phyloP scores from a whole-genome alignment of 176 grass and related monocot genomes.

The Leersia perrieri region DNA sequence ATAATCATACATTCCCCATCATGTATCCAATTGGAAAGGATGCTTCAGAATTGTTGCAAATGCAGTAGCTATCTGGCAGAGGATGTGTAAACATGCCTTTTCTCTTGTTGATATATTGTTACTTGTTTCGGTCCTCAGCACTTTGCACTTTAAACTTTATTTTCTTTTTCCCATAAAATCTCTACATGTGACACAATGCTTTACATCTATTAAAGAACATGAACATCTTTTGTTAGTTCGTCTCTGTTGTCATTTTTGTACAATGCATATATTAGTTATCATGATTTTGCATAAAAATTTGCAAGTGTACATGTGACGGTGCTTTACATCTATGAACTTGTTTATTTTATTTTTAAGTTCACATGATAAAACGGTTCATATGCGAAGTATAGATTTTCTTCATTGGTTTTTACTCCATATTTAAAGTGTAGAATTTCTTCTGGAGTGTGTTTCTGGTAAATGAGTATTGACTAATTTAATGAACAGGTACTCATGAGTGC shows the following conservation, averaged over 20 bases:
- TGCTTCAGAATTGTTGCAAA: slow-evolving; percentile 16
- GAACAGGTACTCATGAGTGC: slow-evolving; percentile 95
- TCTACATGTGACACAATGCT: no score
- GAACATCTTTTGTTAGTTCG: neutral
- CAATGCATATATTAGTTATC: neutral
- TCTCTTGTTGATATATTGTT: neutral
- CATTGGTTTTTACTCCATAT: neutral
- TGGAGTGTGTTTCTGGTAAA: neutral
- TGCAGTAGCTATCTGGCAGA: neutral
- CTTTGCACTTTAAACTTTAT: no score
- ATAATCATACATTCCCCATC: neutral
- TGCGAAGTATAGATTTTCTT: no score
- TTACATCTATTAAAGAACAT: no score
- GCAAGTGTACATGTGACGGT: neutral
- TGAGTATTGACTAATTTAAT: slow-evolving; percentile 36
- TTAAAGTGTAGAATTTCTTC: slow-evolving; percentile 4
- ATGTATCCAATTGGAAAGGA: neutral
- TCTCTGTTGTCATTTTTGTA: neutral
- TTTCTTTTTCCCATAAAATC: no score
- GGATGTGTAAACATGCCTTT: neutral
- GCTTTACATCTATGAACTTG: neutral
- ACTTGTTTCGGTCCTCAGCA: no score
- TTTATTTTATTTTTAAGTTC: neutral
- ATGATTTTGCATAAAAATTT: neutral
- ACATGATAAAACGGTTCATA: neutral